These are phyloP conservation scores for Podospora didyma DNA, from an alignment of 495 filamentous ascomycete genomes.

Conservation along the genomic window DNA sequence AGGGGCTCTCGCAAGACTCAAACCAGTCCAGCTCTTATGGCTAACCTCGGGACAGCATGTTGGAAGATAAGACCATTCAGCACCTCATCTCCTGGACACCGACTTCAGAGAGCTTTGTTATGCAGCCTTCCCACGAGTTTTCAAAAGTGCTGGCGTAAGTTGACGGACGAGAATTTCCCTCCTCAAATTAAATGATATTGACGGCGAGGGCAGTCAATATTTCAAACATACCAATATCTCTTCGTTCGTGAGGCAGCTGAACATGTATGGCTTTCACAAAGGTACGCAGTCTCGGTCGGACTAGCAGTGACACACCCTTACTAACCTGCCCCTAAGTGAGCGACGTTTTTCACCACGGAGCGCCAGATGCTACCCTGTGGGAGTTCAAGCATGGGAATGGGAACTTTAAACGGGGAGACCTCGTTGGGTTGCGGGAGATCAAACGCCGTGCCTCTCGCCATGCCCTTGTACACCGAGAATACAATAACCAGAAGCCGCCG, in stretches of 20 bases:
- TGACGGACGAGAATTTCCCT: background rate
- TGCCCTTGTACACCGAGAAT: slow-evolving; percentile 91
- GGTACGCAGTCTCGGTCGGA: slow-evolving; percentile 49
- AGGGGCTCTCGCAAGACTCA: slow-evolving; percentile 23
- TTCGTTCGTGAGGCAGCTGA: slow-evolving; percentile 94
- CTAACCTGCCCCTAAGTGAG: slow-evolving; percentile 61
- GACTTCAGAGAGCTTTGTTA: slow-evolving; percentile 94
- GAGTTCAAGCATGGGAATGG: slow-evolving; percentile 99
- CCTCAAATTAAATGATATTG: background rate
- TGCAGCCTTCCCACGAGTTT: slow-evolving; percentile 95
- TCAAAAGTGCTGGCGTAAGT: slow-evolving; percentile 96
- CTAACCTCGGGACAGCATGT: slow-evolving; percentile 68
- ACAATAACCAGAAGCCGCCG: slow-evolving; percentile 76
- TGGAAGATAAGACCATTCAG: slow-evolving; percentile 88
- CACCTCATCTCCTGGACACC: slow-evolving; percentile 95
- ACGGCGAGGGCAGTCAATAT: slow-evolving; percentile 62
- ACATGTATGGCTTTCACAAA: slow-evolving; percentile 99
- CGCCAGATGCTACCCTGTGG: slow-evolving; percentile 94
- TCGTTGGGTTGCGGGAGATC: slow-evolving; percentile 89
- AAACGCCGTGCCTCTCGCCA: slow-evolving; percentile 95
- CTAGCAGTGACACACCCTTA: background rate
- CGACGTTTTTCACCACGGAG: slow-evolving; percentile 96
- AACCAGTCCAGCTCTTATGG: background rate
- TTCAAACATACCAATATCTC: slow-evolving; percentile 99
- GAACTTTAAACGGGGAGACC: slow-evolving; percentile 92